phyloP scores from a whole-genome alignment of 1,139 yeast genomes.

The Groenewaldozyma auringiensis region DNA sequence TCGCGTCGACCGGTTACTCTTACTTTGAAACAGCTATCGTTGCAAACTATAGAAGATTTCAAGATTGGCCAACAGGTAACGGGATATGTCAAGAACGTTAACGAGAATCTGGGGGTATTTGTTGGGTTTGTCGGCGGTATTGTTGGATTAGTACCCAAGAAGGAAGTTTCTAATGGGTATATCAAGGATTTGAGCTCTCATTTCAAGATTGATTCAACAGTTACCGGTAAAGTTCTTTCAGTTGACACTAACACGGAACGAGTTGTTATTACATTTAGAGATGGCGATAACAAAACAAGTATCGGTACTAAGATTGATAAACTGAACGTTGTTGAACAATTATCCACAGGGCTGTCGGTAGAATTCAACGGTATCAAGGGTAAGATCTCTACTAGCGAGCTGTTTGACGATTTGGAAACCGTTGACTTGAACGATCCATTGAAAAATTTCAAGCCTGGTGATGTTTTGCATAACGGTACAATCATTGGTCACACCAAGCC shows the following conservation, averaged over 20 bases:
- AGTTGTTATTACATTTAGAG: conserved; percentile 54
- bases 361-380: conserved; percentile 44
- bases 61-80: conserved; percentile 37
- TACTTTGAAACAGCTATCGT: conserved; percentile 59
- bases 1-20: conserved; percentile 54
- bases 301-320: background rate
- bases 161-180: conserved; percentile 54
- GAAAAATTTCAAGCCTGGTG: conserved; percentile 45
- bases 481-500: conserved; percentile 64
- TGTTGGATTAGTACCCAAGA: conserved; percentile 77
- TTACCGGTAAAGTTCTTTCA: conserved; percentile 39
- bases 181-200: conserved; percentile 40
- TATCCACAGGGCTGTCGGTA: background rate
- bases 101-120: conserved; percentile 60
- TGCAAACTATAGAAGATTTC: conserved; percentile 47
- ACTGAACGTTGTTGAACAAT: background rate
- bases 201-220: conserved; percentile 58
- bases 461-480: conserved; percentile 62
- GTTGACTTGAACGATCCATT: conserved; percentile 42
- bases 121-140: conserved; percentile 74
- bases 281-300: conserved; percentile 4
- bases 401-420: conserved; percentile 35
- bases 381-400: conserved; percentile 26
- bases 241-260: conserved; percentile 50
- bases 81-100: conserved; percentile 75